phyloP scores from a whole-genome alignment of 2,329 filamentous ascomycete genomes.

The Colletotrichum sp. region DNA sequence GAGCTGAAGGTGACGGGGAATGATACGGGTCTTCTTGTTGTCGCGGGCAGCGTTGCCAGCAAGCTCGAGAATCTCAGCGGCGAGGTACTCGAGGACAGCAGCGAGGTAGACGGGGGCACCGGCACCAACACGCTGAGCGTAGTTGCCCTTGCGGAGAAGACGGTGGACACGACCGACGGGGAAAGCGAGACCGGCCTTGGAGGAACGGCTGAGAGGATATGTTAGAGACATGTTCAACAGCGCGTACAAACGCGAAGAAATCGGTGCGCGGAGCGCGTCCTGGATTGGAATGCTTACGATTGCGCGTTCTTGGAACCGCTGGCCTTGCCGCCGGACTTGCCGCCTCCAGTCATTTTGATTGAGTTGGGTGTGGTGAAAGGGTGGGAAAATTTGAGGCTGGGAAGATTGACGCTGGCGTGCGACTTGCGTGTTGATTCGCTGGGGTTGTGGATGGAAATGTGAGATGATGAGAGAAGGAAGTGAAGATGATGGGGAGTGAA shows the following conservation, averaged over 20 bases:
- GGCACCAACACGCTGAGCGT: slow-evolving; percentile 98
- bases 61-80: slow-evolving; percentile 98
- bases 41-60: slow-evolving; percentile 98
- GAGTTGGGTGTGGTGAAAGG: slow-evolving; percentile 38
- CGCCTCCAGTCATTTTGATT: slow-evolving; percentile 99
- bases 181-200: slow-evolving; percentile 99
- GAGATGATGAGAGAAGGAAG: slow-evolving; percentile 34
- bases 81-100: slow-evolving; percentile 97
- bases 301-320: slow-evolving; percentile 98
- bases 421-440: slow-evolving; percentile 23
- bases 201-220: slow-evolving; percentile 80
- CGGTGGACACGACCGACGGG: slow-evolving; percentile 99
- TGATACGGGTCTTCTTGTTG: slow-evolving; percentile 99
- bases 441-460: slow-evolving; percentile 31
- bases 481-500: slow-evolving; percentile 48
- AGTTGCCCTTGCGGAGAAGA: slow-evolving; percentile 99
- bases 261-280: neutral
- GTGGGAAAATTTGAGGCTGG: slow-evolving; percentile 19
- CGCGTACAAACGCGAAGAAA: neutral
- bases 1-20: slow-evolving; percentile 97
- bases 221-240: neutral
- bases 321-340: slow-evolving; percentile 99
- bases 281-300: slow-evolving; percentile 73
- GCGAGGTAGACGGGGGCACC: slow-evolving; percentile 97
- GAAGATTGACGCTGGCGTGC: neutral